These are phyloP conservation scores for Saccharum hybrid DNA, from an alignment of 202 grass and related monocot species.

Conservation along the genomic window DNA sequence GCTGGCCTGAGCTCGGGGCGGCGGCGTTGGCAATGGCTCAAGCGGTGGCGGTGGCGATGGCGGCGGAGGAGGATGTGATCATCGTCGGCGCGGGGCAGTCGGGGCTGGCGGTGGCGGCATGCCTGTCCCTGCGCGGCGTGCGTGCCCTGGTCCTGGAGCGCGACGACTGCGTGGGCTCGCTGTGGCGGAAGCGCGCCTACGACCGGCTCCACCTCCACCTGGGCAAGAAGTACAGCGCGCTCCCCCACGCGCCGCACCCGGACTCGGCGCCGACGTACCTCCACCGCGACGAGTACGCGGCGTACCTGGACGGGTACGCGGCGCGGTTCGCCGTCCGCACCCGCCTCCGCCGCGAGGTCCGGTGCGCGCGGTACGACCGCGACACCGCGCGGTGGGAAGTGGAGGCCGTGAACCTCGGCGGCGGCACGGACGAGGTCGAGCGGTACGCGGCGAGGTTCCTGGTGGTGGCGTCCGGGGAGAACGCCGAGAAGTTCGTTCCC, in stretches of 20 bases:
- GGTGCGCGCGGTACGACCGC: constrained; percentile 49
- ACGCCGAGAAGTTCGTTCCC: constrained; percentile 64
- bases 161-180: constrained; percentile 72
- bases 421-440: constrained; percentile 30
- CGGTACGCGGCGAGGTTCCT: constrained; percentile 55
- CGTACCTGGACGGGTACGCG: constrained; percentile 80
- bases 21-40: background rate
- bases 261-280: constrained; percentile 56
- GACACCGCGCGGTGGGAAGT: constrained; percentile 42
- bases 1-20: background rate
- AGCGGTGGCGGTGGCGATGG: too few relatives aligned
- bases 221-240: constrained; percentile 62
- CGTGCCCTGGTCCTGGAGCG: constrained; percentile 76
- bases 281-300: constrained; percentile 54
- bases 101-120: constrained; percentile 70
- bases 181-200: constrained; percentile 84
- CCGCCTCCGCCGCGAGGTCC: constrained; percentile 55
- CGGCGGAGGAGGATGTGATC: constrained; percentile 47
- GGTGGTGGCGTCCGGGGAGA: constrained; percentile 82
- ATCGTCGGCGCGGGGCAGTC: constrained; percentile 88
- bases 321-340: constrained; percentile 56
- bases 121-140: constrained; percentile 56
- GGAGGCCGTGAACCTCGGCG: constrained; percentile 29
- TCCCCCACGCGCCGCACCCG: constrained; percentile 63
- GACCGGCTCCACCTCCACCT: constrained; percentile 82